A percentile compares a stretch with the other conserved stretches of the same genome.
phyloP scores from a whole-genome alignment of 2,329 filamentous ascomycete species.

The Nemania diffusa region DNA sequence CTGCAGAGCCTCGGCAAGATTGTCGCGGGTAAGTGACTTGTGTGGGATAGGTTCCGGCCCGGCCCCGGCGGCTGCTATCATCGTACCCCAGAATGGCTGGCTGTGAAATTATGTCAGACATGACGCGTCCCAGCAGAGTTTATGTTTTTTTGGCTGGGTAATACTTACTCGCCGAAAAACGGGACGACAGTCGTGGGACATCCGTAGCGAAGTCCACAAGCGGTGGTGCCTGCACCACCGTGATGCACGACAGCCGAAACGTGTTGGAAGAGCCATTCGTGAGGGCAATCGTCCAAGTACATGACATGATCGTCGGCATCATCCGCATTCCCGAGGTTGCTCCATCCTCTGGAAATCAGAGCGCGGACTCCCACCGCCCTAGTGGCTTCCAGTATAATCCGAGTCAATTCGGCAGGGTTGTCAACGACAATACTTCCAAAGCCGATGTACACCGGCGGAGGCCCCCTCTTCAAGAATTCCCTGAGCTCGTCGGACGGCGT shows the following conservation, averaged over 20 bases:
- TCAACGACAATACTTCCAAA: slow-evolving; percentile 82
- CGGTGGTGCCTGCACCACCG: slow-evolving; percentile 81
- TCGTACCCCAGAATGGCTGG: slow-evolving; percentile 80
- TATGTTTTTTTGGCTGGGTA: not conserved
- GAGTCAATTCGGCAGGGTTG: slow-evolving; percentile 73
- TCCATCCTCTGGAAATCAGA: slow-evolving; percentile 80
- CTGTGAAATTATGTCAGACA: not conserved
- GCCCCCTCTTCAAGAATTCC: slow-evolving; percentile 65
- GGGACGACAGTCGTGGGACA: slow-evolving; percentile 80
- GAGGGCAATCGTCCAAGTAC: slow-evolving; percentile 74
- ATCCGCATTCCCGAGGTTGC: slow-evolving; percentile 70
- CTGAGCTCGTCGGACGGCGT: slow-evolving; percentile 65
- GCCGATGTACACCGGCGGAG: slow-evolving; percentile 76
- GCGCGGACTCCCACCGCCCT: slow-evolving; percentile 73
- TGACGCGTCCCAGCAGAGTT: not conserved
- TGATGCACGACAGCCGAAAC: slow-evolving; percentile 77
- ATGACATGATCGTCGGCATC: slow-evolving; percentile 74
- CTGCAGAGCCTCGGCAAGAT: slow-evolving; percentile 75
- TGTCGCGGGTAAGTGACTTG: slow-evolving; percentile 71
- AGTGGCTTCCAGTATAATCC: slow-evolving; percentile 77
- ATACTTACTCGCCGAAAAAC: slow-evolving; percentile 73
- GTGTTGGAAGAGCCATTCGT: slow-evolving; percentile 80
- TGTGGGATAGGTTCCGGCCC: slow-evolving; percentile 75
- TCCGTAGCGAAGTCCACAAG: slow-evolving; percentile 76
- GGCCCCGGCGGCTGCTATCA: slow-evolving; percentile 71